Evolutionary conservation across 768 basidiomycete genomes (phyloP), one percentile per base, ranked within the genome.

Genomic region (Cystobasidium ongulense): DNA sequence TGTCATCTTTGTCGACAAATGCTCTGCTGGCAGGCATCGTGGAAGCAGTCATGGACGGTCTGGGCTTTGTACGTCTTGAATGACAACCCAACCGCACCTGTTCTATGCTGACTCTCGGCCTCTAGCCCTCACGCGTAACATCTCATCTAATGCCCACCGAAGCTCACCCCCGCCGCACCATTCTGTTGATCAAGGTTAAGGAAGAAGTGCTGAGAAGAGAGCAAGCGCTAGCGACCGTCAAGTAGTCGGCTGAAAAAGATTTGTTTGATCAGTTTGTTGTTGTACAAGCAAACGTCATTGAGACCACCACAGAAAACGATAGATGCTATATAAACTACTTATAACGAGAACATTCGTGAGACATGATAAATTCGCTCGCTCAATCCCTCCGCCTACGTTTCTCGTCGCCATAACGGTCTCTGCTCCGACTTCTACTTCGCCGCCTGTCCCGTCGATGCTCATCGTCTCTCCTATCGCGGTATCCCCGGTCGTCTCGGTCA

Each of bases 161-260:
- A 11, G 88, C 89, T 73, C 86, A 85, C 78, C 91, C 94, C 1
- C 86, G 87, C 63, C 86, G 93, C 65, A 96, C 89, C 3, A 95
- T 94, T n/a, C 93, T 99, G 72, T 86, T 99, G 66, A 95, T 99
- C 83, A 98, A 98, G 82, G 84, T 98, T 74, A 92, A 97, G 82
- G 88, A 88, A 79, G 88, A 88, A 72, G 95, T 97, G 61, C 83
- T 99, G 79, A 92, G 95, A 77, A 87, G 96, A 54, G 96, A 99
- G 83, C 90, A 92, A 80, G 84, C 90, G n/a, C 81, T 93, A 80
- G 79, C 78, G 50, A 27, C 35, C 1, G 76, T 64, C 27, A 92
- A 91, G 83, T 88, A 50, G n/a, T 25, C 18, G 25, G 57, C 31
- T 50, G 41, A 64, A 74, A 27, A 50, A 41, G n/a, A 52, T 35